These are phyloP conservation scores for Bidens hawaiensis DNA, from an alignment of 140 eudicot species.

Conservation along the genomic window DNA sequence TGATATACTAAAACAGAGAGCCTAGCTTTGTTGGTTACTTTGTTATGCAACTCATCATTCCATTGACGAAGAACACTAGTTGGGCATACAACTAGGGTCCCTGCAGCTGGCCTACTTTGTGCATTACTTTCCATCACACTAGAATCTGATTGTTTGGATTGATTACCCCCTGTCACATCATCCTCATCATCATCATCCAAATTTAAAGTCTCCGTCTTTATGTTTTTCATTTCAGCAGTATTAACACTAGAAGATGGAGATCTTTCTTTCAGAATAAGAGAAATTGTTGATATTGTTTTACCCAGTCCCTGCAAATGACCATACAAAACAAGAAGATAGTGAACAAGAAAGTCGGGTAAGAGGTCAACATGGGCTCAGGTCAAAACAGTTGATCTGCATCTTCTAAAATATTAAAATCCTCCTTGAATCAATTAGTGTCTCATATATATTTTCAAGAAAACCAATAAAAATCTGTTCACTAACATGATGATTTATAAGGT, in stretches of 20 bases:
- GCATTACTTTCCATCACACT: slow-evolving; percentile 23
- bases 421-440: neutral
- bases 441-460: neutral
- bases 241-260: slow-evolving; percentile 46
- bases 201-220: slow-evolving; percentile 51
- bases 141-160: slow-evolving; percentile 21
- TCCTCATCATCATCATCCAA: slow-evolving; percentile 71
- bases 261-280: slow-evolving; percentile 88
- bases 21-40: slow-evolving; percentile 60
- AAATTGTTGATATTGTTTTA: slow-evolving; percentile 92
- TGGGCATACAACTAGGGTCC: slow-evolving; percentile 95
- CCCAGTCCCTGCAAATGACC: slow-evolving; percentile 74
- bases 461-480: neutral
- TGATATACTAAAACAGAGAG: slow-evolving; percentile 82
- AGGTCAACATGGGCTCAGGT: neutral
- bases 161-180: slow-evolving; percentile 24
- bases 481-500: neutral
- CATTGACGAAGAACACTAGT: slow-evolving; percentile 97
- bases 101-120: slow-evolving; percentile 81
- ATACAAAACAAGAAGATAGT: neutral
- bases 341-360: neutral
- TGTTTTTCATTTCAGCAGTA: slow-evolving; percentile 24
- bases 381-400: neutral
- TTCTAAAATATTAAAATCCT: neutral
- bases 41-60: slow-evolving; percentile 75